These are phyloP conservation scores for Psilocybe tampanensis DNA, from an alignment of 768 basidiomycete genomes.

Conservation along the genomic window DNA sequence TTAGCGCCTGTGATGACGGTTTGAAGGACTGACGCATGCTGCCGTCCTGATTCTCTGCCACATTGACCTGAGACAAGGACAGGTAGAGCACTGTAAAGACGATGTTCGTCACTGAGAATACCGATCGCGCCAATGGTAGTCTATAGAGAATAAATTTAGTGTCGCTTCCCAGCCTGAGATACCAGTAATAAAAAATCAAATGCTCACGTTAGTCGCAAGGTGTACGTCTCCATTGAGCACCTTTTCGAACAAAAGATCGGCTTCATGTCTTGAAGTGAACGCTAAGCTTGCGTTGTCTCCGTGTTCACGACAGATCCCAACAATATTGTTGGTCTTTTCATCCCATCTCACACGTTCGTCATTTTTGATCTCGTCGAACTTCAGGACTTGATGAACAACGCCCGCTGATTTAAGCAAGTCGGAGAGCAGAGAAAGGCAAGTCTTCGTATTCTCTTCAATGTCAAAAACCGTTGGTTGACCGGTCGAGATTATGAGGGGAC, in stretches of 20 bases:
- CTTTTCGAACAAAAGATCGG: slow-evolving; percentile 23
- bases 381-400: too few species aligned
- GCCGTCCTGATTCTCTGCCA: slow-evolving; percentile 19
- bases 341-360: too few species aligned
- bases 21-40: neutral
- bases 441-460: neutral
- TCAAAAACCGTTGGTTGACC: neutral
- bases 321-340: neutral
- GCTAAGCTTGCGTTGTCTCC: slow-evolving; percentile 14
- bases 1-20: neutral
- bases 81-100: slow-evolving; percentile 24
- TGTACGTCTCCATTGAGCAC: slow-evolving; percentile 22
- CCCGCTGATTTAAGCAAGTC: too few species aligned
- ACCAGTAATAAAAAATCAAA: neutral
- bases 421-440: neutral
- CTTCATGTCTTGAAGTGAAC: slow-evolving; percentile 20
- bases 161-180: too few species aligned
- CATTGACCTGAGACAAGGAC: slow-evolving; percentile 31
- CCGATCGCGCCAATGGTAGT: slow-evolving; percentile 29
- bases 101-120: slow-evolving; percentile 23
- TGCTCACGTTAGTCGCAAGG: slow-evolving; percentile 25
- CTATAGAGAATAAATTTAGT: slow-evolving; percentile 22
- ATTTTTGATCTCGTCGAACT: too few species aligned
- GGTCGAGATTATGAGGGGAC: slow-evolving; percentile 1
- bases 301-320: slow-evolving; percentile 31